Evolutionary conservation across 1,284 basidiomycete species (phyloP), one percentile per base, ranked within the genome.

Genomic region (Fistulinella cinereoalba): DNA sequence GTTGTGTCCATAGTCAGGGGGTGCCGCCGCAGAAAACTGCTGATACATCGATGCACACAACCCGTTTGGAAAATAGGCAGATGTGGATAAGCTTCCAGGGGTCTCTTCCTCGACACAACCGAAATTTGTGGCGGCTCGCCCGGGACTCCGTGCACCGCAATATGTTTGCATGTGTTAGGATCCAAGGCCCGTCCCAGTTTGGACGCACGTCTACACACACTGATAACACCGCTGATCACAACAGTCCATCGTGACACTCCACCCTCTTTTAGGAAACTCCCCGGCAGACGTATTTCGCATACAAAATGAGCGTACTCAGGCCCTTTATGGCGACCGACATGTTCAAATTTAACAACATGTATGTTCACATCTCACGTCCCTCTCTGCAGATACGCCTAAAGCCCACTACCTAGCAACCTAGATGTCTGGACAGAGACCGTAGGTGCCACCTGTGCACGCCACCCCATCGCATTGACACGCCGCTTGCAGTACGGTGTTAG

Each of bases 391-490:
- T 43, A 9, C 37, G 10, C 27, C 40, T 51, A 11, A 50, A 39
- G n/a, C 39, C 29, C 29, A 47, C 41, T 33, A 31, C 47, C 1
- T 61, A 93, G 93, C 50, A 96, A 96, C 65, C 71, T 95, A 60
- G 92, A 96, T 66, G 75, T 93, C 44, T 96, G 90, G 89, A 96
- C 92, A 38, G 93, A 96, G 71, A 96, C 93, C 16, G 88, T 89
- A 57, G 58, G 80, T 65, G 24, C 32, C 19, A 21, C 8, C 12
- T 38, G 28, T 34, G 18, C 19, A n/a, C 24, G 19, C 37, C 13
- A 31, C 37, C n/a, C 21, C 13, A 16, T 32, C 13, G 3, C 39
- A 10, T 42, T 53, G 29, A 64, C 44, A 21, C 19, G 6, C 27
- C 41, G 6, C 28, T 6, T 25, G 13, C 55, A 91, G 88, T 96